Evolutionary conservation across 352 stramenopile genomes (phyloP), one percentile per base, ranked within the genome.

Genomic region (Globisporangium alternatum): DNA sequence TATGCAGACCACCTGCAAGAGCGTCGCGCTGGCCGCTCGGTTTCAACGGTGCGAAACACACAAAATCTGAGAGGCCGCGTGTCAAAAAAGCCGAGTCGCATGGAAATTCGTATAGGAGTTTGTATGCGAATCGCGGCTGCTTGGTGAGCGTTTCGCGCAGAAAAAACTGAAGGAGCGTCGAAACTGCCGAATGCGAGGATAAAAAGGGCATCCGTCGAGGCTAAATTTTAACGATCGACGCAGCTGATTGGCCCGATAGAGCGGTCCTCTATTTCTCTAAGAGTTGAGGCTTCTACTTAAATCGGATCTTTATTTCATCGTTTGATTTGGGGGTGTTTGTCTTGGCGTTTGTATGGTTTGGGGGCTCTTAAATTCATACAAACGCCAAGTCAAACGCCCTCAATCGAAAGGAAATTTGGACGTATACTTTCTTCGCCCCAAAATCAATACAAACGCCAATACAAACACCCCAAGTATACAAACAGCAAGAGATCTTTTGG

Each of bases 241-340:
- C 12, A 30, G 37, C 54, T 60, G 54, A 60, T 60, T 60, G 54
- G 54, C 21, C 35, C 30, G 37, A 35, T n/a, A n/a, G n/a, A n/a
- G n/a, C n/a, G n/a, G n/a, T n/a, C n/a, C n/a, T n/a, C n/a, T n/a
- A 35, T 35, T 35, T 35, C 31, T 35, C 3, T 33, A n/a, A n/a
- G n/a, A n/a, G n/a, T n/a, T n/a, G n/a, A n/a, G n/a, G n/a, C n/a
- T n/a, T n/a, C n/a, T n/a, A n/a, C n/a, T n/a, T n/a, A n/a, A n/a
- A n/a, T n/a, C 25, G 25, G 25, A 28, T 28, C 25, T 28, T 28
- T 28, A 28, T 62, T 19, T 30, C 54, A 31, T 35, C 47, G 65
- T 62, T 30, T 12, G 9, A 15, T 15, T 25, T 10, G 22, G 15
- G 21, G 17, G 31, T 28, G 22, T 4, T 31, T 31, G 15, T 41